These are phyloP conservation scores for Aethionema arabicum DNA, from an alignment of 345 rosid genomes.

Conservation along the genomic window DNA sequence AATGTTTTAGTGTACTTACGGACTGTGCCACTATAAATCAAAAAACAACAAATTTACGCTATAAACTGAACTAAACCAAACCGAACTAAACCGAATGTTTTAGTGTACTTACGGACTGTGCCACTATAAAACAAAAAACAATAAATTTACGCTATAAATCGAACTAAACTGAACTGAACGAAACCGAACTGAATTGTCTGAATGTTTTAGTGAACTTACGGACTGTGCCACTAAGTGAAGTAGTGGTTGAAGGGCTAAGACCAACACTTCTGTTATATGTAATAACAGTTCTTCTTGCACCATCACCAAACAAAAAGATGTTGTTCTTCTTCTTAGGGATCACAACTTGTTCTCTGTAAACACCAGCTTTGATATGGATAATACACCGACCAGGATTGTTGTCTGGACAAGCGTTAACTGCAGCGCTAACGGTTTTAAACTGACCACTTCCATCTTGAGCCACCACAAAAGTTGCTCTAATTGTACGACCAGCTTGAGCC, in stretches of 20 bases:
- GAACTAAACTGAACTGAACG: too few relatives aligned
- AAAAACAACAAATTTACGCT: too few relatives aligned
- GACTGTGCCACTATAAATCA: too few relatives aligned
- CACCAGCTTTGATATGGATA: slow-evolving; percentile 64
- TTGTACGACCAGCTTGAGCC: slow-evolving; percentile 39
- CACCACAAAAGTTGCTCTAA: slow-evolving; percentile 57
- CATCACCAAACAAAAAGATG: slow-evolving; percentile 71
- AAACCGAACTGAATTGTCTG: too few relatives aligned
- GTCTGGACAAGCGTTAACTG: slow-evolving; percentile 44
- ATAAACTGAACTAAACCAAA: too few relatives aligned
- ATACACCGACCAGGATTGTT: slow-evolving; percentile 47
- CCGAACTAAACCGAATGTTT: too few relatives aligned
- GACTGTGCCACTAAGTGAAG: slow-evolving; percentile 50
- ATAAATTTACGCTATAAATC: too few relatives aligned
- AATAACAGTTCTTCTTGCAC: slow-evolving; percentile 57
- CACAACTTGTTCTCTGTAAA: slow-evolving; percentile 44
- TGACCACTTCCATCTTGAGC: slow-evolving; percentile 81
- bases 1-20: too few relatives aligned
- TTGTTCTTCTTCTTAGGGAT: slow-evolving; percentile 49
- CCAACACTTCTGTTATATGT: slow-evolving; percentile 47
- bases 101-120: too few relatives aligned
- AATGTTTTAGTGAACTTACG: slow-evolving; percentile 30
- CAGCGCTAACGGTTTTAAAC: slow-evolving; percentile 50
- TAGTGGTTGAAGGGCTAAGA: slow-evolving; percentile 39
- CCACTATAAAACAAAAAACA: too few relatives aligned